Base-by-base conservation (phyloP, 169 alveolate species). In the Cryptosporidium ubiquitum region DNA sequence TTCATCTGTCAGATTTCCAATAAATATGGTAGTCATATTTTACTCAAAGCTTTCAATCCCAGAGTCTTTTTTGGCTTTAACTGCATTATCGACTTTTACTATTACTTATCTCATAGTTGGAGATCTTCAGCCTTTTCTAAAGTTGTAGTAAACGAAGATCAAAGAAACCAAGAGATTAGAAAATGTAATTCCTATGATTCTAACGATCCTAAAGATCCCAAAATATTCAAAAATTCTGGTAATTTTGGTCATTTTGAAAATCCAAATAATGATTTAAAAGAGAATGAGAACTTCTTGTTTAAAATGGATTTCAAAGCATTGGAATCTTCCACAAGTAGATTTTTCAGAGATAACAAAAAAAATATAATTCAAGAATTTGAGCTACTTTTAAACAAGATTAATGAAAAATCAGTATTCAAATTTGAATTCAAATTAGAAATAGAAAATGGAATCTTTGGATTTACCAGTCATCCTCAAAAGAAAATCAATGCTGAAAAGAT, bases 51-150 rank as follows among this genome's bases (percentile, higher is more conserved):
- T 1, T 79, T 61, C 39, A 79, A 79, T 60, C 89, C 89, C 23
- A 23, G 64, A n/a, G 74, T n/a, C 4, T 79, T n/a, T 29, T 40
- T 79, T 39, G 89, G 89, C 7, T 79, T 79, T 79, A 79, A 79
- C 31, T 58, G 79, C 10, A 79, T 79, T n/a, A 64, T 79, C 29
- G 89, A 79, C 29, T 79, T 79, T 29, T 79, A 79, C 33, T 79
- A 79, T 47, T 79, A 79, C 20, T 79, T 79, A 37, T 61, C 79
- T n/a, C 89, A 79, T 61, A 58, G 89, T 44, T 79, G 71, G 68
- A 79, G 89, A 64, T 79, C 89, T 47, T 79, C 89, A n/a, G 29
- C 66, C 10, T 61, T 79, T 58, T 58, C 89, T 12, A 79, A 42
- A 33, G 39, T 79, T 33, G 70, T 39, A 35, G 37, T 55, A 2